A percentile compares a stretch with the other conserved stretches of the same genome.
phyloP scores from a whole-genome alignment of 1,284 basidiomycete species.

The Moesziomyces aphidis region DNA sequence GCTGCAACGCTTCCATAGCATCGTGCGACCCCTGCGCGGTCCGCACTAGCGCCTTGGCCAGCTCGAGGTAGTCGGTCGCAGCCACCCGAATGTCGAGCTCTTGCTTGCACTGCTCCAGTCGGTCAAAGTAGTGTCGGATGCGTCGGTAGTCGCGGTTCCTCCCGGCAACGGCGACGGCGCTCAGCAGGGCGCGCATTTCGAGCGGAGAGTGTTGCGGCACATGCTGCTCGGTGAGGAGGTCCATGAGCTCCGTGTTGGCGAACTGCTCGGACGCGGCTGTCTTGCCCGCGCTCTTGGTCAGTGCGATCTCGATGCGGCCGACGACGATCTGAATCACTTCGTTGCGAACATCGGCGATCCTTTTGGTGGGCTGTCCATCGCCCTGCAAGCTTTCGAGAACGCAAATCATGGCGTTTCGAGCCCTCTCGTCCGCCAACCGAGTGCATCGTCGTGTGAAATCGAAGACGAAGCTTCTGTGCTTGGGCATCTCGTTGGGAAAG shows the following conservation, averaged over 20 bases:
- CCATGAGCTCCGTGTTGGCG: conserved; percentile 18
- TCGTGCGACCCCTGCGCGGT: conserved; percentile 18
- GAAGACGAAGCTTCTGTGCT: not conserved
- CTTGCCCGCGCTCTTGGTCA: conserved; percentile 1
- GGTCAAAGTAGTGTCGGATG: conserved; percentile 13
- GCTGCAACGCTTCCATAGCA: conserved; percentile 10
- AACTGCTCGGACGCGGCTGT: conserved; percentile 21
- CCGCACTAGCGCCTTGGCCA: conserved; percentile 23
- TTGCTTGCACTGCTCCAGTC: conserved; percentile 10
- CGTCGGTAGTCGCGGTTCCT: conserved; percentile 9
- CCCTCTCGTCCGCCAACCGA: conserved; percentile 14
- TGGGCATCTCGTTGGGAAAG: conserved; percentile 5
- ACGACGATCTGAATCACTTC: conserved; percentile 12
- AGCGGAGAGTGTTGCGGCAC: conserved; percentile 3
- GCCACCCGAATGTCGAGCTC: not conserved
- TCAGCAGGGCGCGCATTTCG: conserved; percentile 9
- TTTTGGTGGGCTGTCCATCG: not conserved
- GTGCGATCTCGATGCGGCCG: conserved; percentile 11
- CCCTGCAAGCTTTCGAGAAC: conserved; percentile 13
- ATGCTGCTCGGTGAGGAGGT: conserved; percentile 9
- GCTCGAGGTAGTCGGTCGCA: conserved; percentile 17
- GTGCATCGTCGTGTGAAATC: conserved; percentile 16
- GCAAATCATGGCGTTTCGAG: conserved; percentile 16
- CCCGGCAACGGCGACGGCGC: conserved; percentile 25
- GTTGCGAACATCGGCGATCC: conserved; percentile 1